Conservation (phyloP, 2,329 filamentous ascomycete species). For the Hirsutella thompsonii region DNA sequence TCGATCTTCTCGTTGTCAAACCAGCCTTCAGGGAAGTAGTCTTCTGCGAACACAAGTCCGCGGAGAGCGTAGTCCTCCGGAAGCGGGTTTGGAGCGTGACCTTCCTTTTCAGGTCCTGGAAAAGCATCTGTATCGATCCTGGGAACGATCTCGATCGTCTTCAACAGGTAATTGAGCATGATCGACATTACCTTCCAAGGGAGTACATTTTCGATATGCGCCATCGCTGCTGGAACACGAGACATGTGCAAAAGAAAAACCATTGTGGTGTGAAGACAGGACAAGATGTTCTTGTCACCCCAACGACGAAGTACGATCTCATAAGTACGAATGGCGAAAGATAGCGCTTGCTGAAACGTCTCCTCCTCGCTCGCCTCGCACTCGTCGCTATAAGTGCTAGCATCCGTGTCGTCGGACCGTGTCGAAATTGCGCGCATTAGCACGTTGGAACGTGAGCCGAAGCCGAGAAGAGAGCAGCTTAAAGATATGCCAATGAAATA, state of each 20-base stretch:
- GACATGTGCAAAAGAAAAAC: conserved; percentile 41
- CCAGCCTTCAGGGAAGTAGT: conserved; percentile 46
- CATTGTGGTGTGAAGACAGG: conserved; percentile 49
- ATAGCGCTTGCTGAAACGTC: conserved; percentile 21
- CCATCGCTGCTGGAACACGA: conserved; percentile 26
- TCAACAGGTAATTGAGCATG: conserved; percentile 23
- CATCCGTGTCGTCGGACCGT: conserved; percentile 14
- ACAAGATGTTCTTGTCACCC: conserved; percentile 45
- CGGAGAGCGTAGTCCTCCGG: conserved; percentile 58
- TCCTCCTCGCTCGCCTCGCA: conserved; percentile 9
- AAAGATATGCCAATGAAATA: conserved; percentile 20
- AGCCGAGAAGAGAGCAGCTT: conserved; percentile 19
- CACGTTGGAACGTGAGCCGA: conserved; percentile 27
- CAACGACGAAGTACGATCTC: conserved; percentile 34
- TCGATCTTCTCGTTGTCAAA: conserved; percentile 46
- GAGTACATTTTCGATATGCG: conserved; percentile 26
- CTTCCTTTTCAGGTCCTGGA: conserved; percentile 26
- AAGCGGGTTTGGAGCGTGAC: conserved; percentile 36
- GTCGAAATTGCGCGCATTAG: conserved; percentile 27
- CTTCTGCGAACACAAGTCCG: conserved; percentile 46
- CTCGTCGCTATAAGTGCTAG: conserved; percentile 10
- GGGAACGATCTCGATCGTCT: conserved; percentile 13
- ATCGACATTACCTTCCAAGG: conserved; percentile 36
- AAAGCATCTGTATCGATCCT: conserved; percentile 31
- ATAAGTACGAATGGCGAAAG: conserved; percentile 30